Evolutionary conservation across 768 basidiomycete species (phyloP), one percentile per base, ranked within the genome.

Genomic region (Suillus fuscotomentosus): DNA sequence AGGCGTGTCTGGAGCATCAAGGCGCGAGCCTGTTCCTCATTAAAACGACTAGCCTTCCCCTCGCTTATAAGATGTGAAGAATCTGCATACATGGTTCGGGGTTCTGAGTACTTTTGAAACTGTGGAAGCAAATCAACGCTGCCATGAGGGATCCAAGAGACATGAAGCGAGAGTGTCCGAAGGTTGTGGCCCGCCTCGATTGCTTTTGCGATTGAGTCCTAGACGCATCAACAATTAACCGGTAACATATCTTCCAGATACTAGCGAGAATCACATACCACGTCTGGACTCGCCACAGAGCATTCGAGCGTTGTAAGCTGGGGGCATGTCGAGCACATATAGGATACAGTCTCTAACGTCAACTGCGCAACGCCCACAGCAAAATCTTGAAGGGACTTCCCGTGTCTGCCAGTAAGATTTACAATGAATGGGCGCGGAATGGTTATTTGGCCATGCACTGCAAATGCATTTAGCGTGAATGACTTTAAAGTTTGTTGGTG

Each of bases 1-100:
- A 89, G 66, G 60, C 73, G 79, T 17, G 84, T 84, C 5, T 81
- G 77, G 24, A 83, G 72, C 87, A 88, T 88, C 78, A 87, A 77
- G 41, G 77, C 69, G n/a, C 70, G 75, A 8, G 84, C 86, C 61
- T 82, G 76, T 17, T 80, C 76, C 17, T 77, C 61, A 14, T 78
- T 79, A 65, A 85, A 83, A 22, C 63, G 60, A 22, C 66, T 65
- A 11, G 67, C 34, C 61, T 69, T 68, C 10, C 45, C 48, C 34
- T 56, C 66, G 17, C 45, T 61, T 20, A 45, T 4, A 20, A 17
- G 39, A 43, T 27, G 61, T 8, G 63, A 57, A 45, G 60, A 41
- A 31, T 68, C 63, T 11, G 43, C 11, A 34, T 64, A 50, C 60
- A 61, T 63, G 43, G 22, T 57, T 36, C 13, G 60, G 45, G 54